Conservation (phyloP, 192 early-diverging fungal genomes). For the Phycomyces nitens region DNA sequence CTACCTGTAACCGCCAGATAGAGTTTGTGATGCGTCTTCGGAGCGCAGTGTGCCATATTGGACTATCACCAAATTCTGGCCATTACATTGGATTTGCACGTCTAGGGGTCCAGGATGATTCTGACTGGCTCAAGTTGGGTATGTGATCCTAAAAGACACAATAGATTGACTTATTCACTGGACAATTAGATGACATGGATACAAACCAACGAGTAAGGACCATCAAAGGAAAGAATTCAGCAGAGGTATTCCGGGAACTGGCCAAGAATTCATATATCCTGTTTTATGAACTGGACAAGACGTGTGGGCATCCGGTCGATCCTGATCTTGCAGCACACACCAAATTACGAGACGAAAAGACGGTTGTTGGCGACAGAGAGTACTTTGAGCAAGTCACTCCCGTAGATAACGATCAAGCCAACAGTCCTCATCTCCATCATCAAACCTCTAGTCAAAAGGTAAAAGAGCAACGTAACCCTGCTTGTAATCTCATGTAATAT, state of each 20-base stretch:
- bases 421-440: background rate
- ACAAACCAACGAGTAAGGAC: slow-evolving; percentile 38
- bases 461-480: too few species aligned
- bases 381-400: background rate
- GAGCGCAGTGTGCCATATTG: slow-evolving; percentile 29
- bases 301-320: slow-evolving; percentile 4
- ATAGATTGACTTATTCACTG: background rate
- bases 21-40: slow-evolving; percentile 22
- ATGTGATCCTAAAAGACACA: background rate
- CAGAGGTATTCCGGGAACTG: slow-evolving; percentile 43
- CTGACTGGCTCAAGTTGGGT: slow-evolving; percentile 41
- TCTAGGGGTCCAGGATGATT: slow-evolving; percentile 20
- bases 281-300: slow-evolving; percentile 60
- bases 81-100: slow-evolving; percentile 36
- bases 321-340: background rate
- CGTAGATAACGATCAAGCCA: background rate
- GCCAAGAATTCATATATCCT: slow-evolving; percentile 56
- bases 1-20: slow-evolving; percentile 11
- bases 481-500: too few species aligned
- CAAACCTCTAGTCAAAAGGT: too few species aligned
- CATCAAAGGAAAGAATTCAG: slow-evolving; percentile 31
- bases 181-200: slow-evolving; percentile 61
- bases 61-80: slow-evolving; percentile 23
- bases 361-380: background rate
- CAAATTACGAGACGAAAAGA: background rate